Evolutionary conservation across 371 early-diverging fungal genomes (phyloP), one percentile per base, ranked within the genome.

Genomic region (Mucor racemosus): DNA sequence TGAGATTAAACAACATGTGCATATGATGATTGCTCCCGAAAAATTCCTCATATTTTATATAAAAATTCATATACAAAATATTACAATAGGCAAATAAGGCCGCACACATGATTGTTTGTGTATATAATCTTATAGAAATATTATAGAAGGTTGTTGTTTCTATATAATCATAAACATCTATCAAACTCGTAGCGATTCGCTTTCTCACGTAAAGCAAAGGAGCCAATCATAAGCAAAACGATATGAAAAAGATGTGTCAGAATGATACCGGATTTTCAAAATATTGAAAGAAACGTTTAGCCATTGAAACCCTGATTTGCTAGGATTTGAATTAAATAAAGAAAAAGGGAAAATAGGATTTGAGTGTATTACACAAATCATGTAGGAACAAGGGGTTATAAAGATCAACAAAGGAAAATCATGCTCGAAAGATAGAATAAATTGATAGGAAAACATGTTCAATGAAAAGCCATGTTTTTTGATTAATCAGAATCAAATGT

Each of bases 321-420:
- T 48, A 48, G 21, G 21, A 48, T 21, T 48, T 19, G 19, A 8
- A 48, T 48, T 21, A 19, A 19, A 19, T 15, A 15, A 10, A 3
- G 48, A 48, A 48, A 21, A 48, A 48, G 48, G 48, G 21, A 48
- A 48, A 48, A 48, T 8, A 48, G 48, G 48, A 48, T 48, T 48
- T 17, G n/a, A n/a, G 9, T 19, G 19, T 15, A 19, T 48, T 48
- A 48, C 19, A 48, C 48, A 21, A 48, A n/a, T 9, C 3, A 48
- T 17, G 21, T n/a, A 19, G 21, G 46, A n/a, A 15, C 7, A 19
- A 48, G 19, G 0, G 19, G 21, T 48, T n/a, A 15, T 48, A 17
- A 6, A 4, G 19, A 19, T 7, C 7, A 19, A 1, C 48, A 48
- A 48, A 19, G 46, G 36, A 36, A 4, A 36, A 36, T 36, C 9